Conservation (phyloP, 257 asterid species). For the Fraxinus americana region DNA sequence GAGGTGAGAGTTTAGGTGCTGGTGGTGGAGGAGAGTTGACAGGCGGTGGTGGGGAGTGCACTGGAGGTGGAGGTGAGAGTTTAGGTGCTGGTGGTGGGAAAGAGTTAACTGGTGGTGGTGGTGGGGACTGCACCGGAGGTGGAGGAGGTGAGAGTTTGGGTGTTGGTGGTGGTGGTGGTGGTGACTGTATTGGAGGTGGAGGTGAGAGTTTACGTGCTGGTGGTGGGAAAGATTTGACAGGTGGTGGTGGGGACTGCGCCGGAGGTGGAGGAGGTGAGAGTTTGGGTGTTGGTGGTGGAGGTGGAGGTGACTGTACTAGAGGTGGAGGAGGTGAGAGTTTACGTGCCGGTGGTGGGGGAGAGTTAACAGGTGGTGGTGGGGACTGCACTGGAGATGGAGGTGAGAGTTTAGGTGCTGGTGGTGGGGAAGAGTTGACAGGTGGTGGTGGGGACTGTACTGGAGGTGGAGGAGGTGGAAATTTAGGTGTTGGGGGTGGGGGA, state of each 20-base stretch:
- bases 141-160: conserved; percentile 5
- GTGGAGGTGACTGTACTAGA: background rate
- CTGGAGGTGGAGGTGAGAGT: conserved; percentile 6
- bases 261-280: background rate
- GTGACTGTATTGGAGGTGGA: too few species aligned
- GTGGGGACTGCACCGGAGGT: background rate
- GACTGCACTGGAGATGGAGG: background rate
- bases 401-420: background rate
- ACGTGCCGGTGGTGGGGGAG: background rate
- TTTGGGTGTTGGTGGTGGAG: background rate
- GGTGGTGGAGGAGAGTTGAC: background rate
- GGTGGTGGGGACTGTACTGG: background rate
- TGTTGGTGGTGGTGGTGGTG: background rate
- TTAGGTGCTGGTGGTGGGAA: background rate
- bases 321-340: background rate
- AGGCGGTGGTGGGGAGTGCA: background rate
- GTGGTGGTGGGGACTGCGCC: background rate
- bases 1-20: background rate
- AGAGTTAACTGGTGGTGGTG: background rate
- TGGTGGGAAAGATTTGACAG: background rate
- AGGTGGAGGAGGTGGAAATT: background rate
- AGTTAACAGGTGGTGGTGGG: background rate
- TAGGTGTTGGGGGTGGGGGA: background rate
- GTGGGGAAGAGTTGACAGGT: background rate
- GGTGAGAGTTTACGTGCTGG: too few species aligned